These are phyloP conservation scores for Mesembryanthemum crystallinum DNA, from an alignment of 148 eudicot species.

Conservation along the genomic window DNA sequence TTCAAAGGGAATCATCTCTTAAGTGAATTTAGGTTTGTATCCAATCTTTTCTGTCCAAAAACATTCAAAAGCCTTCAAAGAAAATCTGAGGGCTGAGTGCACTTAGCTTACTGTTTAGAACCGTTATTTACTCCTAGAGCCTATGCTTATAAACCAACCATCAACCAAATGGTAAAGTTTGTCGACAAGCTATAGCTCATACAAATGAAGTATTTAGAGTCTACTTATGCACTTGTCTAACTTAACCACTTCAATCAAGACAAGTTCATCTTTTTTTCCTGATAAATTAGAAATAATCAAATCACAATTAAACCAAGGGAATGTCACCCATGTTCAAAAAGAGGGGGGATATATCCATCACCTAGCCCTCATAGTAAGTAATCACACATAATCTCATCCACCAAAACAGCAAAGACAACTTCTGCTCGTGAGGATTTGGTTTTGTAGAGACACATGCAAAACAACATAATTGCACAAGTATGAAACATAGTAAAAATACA, in stretches of 20 bases:
- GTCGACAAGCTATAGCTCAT: not conserved
- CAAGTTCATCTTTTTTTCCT: too few relatives aligned
- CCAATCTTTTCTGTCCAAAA: not conserved
- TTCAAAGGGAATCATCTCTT: not conserved
- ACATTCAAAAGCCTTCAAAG: not conserved
- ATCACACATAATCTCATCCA: too few relatives aligned
- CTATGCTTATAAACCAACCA: not conserved
- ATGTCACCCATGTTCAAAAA: not conserved
- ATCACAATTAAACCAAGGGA: too few relatives aligned
- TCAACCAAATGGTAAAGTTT: not conserved
- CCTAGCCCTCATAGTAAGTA: too few relatives aligned
- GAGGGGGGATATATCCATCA: too few relatives aligned
- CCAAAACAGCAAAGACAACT: too few relatives aligned
- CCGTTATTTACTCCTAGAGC: not conserved
- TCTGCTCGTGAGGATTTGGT: too few relatives aligned
- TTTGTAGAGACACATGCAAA: not conserved
- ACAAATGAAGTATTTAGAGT: not conserved
- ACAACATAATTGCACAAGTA: constrained; percentile 6
- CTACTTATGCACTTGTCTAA: not conserved
- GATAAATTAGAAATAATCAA: too few relatives aligned
- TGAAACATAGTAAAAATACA: not conserved
- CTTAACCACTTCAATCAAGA: not conserved
- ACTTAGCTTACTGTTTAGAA: not conserved
- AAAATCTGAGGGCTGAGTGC: not conserved
- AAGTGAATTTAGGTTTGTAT: not conserved